Evolutionary conservation across 176 grass and related monocot genomes (phyloP).

Genomic region (Oryza officinalis): DNA sequence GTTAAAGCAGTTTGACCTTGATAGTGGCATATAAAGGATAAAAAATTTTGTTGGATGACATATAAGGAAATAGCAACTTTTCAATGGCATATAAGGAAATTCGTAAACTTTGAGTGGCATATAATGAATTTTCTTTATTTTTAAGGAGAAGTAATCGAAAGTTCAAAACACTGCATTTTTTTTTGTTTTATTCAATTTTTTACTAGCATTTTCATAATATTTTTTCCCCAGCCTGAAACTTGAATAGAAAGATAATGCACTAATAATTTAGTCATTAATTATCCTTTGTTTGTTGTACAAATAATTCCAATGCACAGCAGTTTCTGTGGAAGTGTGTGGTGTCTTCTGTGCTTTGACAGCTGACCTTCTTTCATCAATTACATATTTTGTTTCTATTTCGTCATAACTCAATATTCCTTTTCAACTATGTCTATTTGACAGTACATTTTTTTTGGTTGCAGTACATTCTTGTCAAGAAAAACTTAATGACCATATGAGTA

Average conservation of each 20-base stretch:
- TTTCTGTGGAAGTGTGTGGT: background rate
- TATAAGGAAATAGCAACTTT: no score
- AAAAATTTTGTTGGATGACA: no score
- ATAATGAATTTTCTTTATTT: no score
- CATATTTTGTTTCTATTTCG: background rate
- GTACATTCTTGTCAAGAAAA: constrained; percentile 15
- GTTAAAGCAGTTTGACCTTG: no score
- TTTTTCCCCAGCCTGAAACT: background rate
- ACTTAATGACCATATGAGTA: constrained; percentile 10
- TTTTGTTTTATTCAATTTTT: background rate
- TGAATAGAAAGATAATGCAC: background rate
- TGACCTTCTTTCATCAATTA: background rate
- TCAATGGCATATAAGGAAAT: no score
- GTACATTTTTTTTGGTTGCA: background rate
- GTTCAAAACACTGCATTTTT: background rate
- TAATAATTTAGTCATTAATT: background rate
- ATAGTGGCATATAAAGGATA: no score
- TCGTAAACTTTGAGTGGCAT: no score
- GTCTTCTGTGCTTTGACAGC: background rate
- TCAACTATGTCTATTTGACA: constrained; percentile 3
- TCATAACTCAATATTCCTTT: background rate
- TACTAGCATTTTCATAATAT: no score
- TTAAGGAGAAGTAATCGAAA: no score
- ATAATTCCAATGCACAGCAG: background rate
- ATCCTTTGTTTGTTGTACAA: background rate